Evolutionary conservation across 2,329 filamentous ascomycete species (phyloP), one percentile per base, ranked within the genome.

Genomic region (Decorospora gaudefroyi): DNA sequence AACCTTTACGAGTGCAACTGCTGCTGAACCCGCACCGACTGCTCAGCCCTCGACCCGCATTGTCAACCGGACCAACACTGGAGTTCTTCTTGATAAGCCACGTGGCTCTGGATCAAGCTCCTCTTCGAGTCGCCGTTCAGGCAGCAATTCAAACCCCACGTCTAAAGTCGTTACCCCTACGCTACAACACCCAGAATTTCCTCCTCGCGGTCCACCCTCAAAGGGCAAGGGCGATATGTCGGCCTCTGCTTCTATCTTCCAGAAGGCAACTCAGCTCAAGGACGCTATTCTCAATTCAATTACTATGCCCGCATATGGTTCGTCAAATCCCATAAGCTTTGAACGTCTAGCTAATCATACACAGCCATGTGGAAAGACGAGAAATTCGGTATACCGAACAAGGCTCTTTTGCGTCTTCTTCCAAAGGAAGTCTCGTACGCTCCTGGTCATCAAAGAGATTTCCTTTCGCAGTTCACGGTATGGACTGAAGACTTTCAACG

Each of bases 361-460:
- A n/a, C 22, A 64, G 65, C 86, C 16, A 87, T 90, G 83, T 91
- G 88, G 88, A 86, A 85, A 61, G 88, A 92, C 53, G 82, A 86
- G 39, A 86, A 81, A 33, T 83, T 90, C 32, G 84, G 82, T 0
- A 83, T 90, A 29, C 84, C 87, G 3, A 92, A 92, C 60, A 81
- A 79, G 55, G 85, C 86, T 3, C 80, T 75, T 30, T 61, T 77
- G 12, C 65, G 69, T 34, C 57, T 77, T 2, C 52, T 73, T 21
- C 65, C 69, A 1, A 68, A 72, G 28, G 67, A 72, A n/a, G 65
- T 51, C 3, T 61, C 67, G 17, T 68, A 70, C 28, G 60, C 64
- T 3, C 42, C 62, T n/a, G 55, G 58, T 12, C 65, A 72, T 28
- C 70, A 72, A 43, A 57, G 70, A 33, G 71, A 87, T 38, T 74